Base-by-base conservation (phyloP, 805 yeast genomes). In the Candida rishiriensis region DNA sequence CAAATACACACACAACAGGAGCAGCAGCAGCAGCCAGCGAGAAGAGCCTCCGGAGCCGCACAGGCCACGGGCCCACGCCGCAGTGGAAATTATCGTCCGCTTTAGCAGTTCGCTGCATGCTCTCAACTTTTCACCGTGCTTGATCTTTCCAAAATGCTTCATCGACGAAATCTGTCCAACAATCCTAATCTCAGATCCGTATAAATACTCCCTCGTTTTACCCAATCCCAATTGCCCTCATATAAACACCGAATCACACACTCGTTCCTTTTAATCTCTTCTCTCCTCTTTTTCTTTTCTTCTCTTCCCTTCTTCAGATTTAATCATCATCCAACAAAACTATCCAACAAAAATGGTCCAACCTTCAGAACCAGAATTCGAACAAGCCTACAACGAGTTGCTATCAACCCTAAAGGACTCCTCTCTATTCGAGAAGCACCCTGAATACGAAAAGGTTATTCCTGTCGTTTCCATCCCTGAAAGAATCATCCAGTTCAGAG, bases 281-380 rank as follows among this genome's bases (percentile, higher is more conserved):
- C 29, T 35, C 35, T 38, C 35, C 34, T 28, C 21, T 42, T 35
- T 34, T 31, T 37, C 36, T 39, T 36, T 31, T 21, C 28, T 14
- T 33, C 34, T 35, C 36, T 29, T 26, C 17, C 36, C 30, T 34
- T 21, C 14, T 39, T 16, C 34, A 28, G 15, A 34, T n/a, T 30
- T 35, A n/a, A 29, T 33, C 28, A 14, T 26, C 28, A 13, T 21
- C 16, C 30, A 38, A 17, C 18, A 30, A 26, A 13, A 18, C 16
- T 10, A 39, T 26, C 30, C 28, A 29, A 21, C 40, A 56, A 41
- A n/a, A 71, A 81, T 83, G 88, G 87, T 78, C 74, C 81, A 80
- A 70, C 90, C 95, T 56, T 75, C 78, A 73, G 98, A 91, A 78
- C 98, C 99, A 58, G 99, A 91, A 83, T 91, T 91, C 76, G 90